These are phyloP conservation scores for Spathaspora arborariae DNA, from an alignment of 805 yeast species.

Conservation along the genomic window DNA sequence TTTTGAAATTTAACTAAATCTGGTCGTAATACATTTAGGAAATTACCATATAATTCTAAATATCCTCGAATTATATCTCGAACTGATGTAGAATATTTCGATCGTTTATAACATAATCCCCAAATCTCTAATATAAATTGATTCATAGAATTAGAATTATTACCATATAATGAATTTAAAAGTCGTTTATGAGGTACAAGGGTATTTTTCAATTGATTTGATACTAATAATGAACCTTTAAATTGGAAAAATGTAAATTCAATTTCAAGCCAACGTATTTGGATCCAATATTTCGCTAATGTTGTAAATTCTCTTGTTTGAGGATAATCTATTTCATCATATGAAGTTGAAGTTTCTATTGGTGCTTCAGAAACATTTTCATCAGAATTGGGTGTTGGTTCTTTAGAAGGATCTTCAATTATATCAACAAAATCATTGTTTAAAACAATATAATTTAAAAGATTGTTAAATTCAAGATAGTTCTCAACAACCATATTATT, in stretches of 20 bases:
- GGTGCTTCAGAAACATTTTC: neutral
- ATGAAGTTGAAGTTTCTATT: neutral
- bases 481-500: constrained; percentile 17
- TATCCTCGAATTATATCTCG: constrained; percentile 15
- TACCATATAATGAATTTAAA: constrained; percentile 15
- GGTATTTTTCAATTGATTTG: constrained; percentile 21
- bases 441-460: constrained; percentile 17
- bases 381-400: neutral
- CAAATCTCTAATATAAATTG: constrained; percentile 12
- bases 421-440: constrained; percentile 16
- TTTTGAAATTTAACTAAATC: constrained; percentile 7
- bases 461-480: constrained; percentile 25
- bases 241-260: constrained; percentile 25
- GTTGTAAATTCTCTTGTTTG: constrained; percentile 13
- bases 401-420: constrained; percentile 14
- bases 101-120: constrained; percentile 20
- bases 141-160: constrained; percentile 5
- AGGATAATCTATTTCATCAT: constrained; percentile 5
- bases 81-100: constrained; percentile 7
- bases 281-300: constrained; percentile 22
- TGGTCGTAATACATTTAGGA: constrained; percentile 7
- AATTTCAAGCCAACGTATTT: constrained; percentile 24
- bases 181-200: constrained; percentile 20
- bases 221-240: constrained; percentile 22
- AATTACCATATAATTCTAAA: constrained; percentile 14